These are phyloP conservation scores for Saccharomyces pastorianus DNA, from an alignment of 1,139 yeast species.

Conservation along the genomic window DNA sequence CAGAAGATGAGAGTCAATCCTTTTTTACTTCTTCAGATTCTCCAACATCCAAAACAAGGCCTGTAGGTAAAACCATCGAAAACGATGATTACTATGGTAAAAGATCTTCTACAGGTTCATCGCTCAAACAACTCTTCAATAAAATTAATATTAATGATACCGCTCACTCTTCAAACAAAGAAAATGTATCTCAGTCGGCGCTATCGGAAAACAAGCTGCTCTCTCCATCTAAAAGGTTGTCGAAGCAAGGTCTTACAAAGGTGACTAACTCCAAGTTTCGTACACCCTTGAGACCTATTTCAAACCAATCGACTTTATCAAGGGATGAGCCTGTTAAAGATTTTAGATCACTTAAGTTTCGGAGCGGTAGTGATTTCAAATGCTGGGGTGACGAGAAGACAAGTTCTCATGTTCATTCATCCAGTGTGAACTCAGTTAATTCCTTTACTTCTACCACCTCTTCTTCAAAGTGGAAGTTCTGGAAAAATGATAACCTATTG, in stretches of 20 bases:
- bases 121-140: slow-evolving; percentile 25
- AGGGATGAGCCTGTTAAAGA: neutral
- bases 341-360: neutral
- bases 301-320: neutral
- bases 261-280: neutral
- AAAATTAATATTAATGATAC: slow-evolving; percentile 22
- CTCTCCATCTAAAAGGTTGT: neutral
- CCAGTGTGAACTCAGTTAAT: neutral
- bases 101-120: slow-evolving; percentile 29
- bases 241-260: neutral
- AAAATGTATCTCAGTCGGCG: neutral
- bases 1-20: slow-evolving; percentile 11
- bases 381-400: neutral
- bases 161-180: neutral
- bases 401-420: neutral
- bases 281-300: neutral
- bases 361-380: neutral
- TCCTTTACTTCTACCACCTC: neutral
- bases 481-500: slow-evolving; percentile 22
- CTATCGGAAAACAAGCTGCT: neutral
- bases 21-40: slow-evolving; percentile 25
- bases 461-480: slow-evolving; percentile 30
- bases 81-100: slow-evolving; percentile 6
- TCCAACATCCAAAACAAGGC: slow-evolving; percentile 24
- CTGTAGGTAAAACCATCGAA: neutral